A percentile compares a stretch with the other conserved stretches of the same genome.
phyloP scores from a whole-genome alignment of 2,329 filamentous ascomycete species.

The Colletotrichum orchidophilum region DNA sequence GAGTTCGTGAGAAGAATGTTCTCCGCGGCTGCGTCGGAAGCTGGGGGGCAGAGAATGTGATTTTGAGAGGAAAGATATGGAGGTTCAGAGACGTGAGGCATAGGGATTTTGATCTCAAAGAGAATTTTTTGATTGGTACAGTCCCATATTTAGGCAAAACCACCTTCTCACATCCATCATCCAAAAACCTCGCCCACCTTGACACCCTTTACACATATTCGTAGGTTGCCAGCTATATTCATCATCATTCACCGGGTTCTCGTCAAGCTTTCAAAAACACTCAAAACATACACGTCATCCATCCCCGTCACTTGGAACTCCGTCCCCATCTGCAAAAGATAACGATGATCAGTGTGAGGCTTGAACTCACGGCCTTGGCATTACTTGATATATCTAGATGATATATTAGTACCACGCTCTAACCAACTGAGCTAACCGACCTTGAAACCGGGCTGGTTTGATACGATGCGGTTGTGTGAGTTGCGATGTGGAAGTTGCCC shows the following conservation, averaged over 20 bases:
- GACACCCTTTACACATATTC: background rate
- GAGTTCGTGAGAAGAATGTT: too few relatives aligned
- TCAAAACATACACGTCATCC: background rate
- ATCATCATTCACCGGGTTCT: too few relatives aligned
- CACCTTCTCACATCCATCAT: background rate
- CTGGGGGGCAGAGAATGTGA: too few relatives aligned
- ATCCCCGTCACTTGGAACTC: background rate
- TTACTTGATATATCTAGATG: constrained; percentile 14
- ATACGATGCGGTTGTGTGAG: background rate
- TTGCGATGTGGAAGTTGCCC: background rate
- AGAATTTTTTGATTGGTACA: background rate
- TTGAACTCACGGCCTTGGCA: constrained; percentile 33
- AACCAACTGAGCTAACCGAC: constrained; percentile 34
- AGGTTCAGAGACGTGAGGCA: too few relatives aligned
- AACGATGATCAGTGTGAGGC: constrained; percentile 29
- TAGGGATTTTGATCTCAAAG: too few relatives aligned
- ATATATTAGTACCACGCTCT: constrained; percentile 34
- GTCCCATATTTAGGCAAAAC: background rate
- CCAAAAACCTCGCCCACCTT: background rate
- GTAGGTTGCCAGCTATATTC: too few relatives aligned
- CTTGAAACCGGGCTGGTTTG: background rate
- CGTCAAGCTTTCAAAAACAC: background rate
- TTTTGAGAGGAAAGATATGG: too few relatives aligned
- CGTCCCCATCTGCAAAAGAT: background rate
- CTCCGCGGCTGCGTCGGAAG: too few relatives aligned